A percentile compares a stretch with the other conserved stretches of the same genome.
These are phyloP conservation scores for Salvia rosmarinus DNA, from an alignment of 257 asterid species.

Conservation along the genomic window DNA sequence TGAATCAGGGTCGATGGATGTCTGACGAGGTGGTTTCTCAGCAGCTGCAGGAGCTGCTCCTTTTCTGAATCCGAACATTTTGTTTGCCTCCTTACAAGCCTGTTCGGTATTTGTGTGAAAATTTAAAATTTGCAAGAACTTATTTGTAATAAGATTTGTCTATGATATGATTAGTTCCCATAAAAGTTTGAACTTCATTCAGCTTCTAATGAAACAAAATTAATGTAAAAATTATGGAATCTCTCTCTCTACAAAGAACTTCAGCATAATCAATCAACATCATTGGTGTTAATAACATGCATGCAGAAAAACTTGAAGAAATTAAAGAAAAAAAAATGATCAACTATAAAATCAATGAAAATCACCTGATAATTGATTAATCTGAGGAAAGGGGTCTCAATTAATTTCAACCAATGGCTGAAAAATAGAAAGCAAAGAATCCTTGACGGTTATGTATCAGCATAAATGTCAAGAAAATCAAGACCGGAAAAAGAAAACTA, in stretches of 20 bases:
- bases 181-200: too few species aligned
- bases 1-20: conserved; percentile 34
- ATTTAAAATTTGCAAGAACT: neutral
- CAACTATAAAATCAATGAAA: neutral
- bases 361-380: conserved; percentile 25
- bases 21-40: conserved; percentile 39
- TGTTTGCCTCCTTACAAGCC: neutral
- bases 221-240: too few species aligned
- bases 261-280: too few species aligned
- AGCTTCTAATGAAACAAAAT: too few species aligned
- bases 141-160: too few species aligned
- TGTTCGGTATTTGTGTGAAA: neutral
- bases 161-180: too few species aligned
- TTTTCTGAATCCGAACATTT: conserved; percentile 85
- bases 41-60: conserved; percentile 41
- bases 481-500: conserved; percentile 15
- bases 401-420: conserved; percentile 15
- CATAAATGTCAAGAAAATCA: neutral
- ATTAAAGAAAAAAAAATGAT: neutral
- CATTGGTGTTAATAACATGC: neutral
- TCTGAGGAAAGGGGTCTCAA: neutral
- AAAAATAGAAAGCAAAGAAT: neutral
- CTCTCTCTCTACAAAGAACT: too few species aligned
- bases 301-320: conserved; percentile 19
- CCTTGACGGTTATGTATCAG: neutral